Conservation (phyloP, 208 protist genomes). For the Acanthamoeba royreba region DNA sequence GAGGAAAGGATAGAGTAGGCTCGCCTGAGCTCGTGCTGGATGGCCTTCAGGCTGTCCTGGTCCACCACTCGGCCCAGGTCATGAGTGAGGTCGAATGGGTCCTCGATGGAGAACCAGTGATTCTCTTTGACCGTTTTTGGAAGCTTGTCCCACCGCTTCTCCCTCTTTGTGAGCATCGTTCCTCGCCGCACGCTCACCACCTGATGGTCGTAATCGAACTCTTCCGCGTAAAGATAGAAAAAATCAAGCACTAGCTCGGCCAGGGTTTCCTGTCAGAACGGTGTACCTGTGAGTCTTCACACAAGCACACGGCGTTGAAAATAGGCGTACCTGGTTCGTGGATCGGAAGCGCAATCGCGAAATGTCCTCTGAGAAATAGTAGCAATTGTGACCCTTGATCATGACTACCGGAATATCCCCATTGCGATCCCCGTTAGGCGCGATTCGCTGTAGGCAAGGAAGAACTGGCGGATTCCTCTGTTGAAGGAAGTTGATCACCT, state of each 20-base stretch:
- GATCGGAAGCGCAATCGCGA: conserved; percentile 12
- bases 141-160: conserved; percentile 66
- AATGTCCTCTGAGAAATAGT: conserved; percentile 57
- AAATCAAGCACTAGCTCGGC: conserved; percentile 70
- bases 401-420: conserved; percentile 5
- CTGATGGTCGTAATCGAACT: conserved; percentile 70
- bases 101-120: conserved; percentile 74
- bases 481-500: conserved; percentile 64
- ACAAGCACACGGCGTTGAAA: not conserved
- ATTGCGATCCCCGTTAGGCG: not conserved
- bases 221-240: conserved; percentile 71
- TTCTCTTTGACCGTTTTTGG: conserved; percentile 55
- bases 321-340: conserved; percentile 13
- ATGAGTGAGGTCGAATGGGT: conserved; percentile 76
- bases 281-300: not conserved
- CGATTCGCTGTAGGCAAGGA: conserved; percentile 63
- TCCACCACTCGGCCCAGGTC: conserved; percentile 73
- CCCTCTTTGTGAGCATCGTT: conserved; percentile 52
- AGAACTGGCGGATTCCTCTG: conserved; percentile 50
- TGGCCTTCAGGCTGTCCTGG: conserved; percentile 49
- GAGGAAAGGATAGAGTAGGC: conserved; percentile 55
- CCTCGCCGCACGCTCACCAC: conserved; percentile 66
- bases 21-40: conserved; percentile 59
- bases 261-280: conserved; percentile 6
- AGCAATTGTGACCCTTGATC: conserved; percentile 64